Conservation (phyloP, 352 stramenopile genomes). For the Plasmopara halstedii region DNA sequence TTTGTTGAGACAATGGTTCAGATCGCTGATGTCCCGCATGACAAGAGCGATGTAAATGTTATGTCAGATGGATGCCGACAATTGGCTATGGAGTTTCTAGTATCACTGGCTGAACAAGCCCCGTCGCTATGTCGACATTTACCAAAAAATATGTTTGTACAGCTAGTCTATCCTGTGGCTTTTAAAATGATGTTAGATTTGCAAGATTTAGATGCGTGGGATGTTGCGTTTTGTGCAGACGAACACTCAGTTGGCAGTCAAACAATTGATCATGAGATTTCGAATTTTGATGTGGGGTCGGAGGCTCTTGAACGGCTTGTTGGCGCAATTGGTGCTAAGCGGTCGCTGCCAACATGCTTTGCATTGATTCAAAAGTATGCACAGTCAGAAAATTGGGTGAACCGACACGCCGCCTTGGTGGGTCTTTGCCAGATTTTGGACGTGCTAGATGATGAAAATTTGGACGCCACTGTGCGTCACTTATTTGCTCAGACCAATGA, state of each 20-base stretch:
- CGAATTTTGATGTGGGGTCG: constrained; percentile 82
- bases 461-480: constrained; percentile 66
- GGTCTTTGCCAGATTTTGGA: constrained; percentile 79
- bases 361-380: constrained; percentile 70
- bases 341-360: constrained; percentile 72
- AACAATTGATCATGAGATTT: constrained; percentile 61
- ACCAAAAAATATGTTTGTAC: constrained; percentile 70
- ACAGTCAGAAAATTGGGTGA: constrained; percentile 57
- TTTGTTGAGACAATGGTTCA: constrained; percentile 68
- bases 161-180: constrained; percentile 58
- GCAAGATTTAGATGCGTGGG: constrained; percentile 65
- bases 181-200: constrained; percentile 85
- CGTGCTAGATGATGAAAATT: constrained; percentile 46
- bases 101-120: constrained; percentile 69
- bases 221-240: constrained; percentile 57
- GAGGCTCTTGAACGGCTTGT: constrained; percentile 73
- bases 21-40: constrained; percentile 36
- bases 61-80: constrained; percentile 67
- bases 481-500: constrained; percentile 62
- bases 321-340: constrained; percentile 50
- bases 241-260: constrained; percentile 35
- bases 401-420: constrained; percentile 68
- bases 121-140: constrained; percentile 52
- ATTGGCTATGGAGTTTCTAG: constrained; percentile 79
- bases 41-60: constrained; percentile 19